phyloP scores from a whole-genome alignment of 345 rosid species.

The Corymbia maculata region DNA sequence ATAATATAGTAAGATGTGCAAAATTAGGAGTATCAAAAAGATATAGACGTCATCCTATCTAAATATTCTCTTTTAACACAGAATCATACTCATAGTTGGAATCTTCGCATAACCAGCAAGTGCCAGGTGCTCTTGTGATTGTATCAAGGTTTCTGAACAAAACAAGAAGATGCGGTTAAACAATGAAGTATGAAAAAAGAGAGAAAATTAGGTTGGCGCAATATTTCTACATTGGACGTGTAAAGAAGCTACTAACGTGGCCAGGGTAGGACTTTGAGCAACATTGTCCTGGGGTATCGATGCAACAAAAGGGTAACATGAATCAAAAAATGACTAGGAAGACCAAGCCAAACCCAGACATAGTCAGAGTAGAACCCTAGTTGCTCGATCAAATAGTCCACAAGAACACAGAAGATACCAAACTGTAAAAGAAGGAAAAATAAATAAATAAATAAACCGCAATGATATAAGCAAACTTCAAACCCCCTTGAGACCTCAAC shows the following conservation, averaged over 20 bases:
- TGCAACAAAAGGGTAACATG: neutral
- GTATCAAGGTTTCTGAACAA: neutral
- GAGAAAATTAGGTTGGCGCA: neutral
- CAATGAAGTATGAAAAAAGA: neutral
- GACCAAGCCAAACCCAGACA: conserved; percentile 39
- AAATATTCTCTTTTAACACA: neutral
- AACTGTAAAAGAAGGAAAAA: conserved; percentile 19
- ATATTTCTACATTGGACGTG: neutral
- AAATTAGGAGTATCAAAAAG: neutral
- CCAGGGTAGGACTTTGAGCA: neutral
- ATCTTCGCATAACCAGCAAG: conserved; percentile 78
- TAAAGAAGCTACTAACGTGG: neutral
- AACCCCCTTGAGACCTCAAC: too few relatives aligned
- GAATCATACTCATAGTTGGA: conserved; percentile 53
- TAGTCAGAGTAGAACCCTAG: conserved; percentile 51
- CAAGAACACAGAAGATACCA: conserved; percentile 44
- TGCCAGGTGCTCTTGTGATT: conserved; percentile 90
- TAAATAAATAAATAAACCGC: neutral
- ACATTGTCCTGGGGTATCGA: neutral
- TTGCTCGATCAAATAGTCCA: conserved; percentile 46
- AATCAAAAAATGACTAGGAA: neutral
- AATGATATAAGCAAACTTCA: neutral
- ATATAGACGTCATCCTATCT: neutral
- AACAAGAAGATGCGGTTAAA: neutral
- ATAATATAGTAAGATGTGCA: neutral